Conservation (phyloP, 805 yeast species). For the Suhomyces vadensis region DNA sequence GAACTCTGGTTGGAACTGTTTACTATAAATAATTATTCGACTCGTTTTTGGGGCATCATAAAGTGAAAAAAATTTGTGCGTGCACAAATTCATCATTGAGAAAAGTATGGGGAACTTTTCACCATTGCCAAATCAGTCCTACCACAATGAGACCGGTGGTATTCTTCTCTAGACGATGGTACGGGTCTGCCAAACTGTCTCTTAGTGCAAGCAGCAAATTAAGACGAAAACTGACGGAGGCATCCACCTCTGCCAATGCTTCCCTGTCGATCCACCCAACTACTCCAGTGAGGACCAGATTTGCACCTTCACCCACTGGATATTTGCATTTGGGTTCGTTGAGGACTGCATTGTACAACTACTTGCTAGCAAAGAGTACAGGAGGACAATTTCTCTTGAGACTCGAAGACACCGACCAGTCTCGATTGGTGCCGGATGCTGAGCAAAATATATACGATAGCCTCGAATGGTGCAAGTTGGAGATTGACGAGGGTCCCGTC, state of each 20-base stretch:
- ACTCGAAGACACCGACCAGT: slow-evolving; percentile 91
- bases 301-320: slow-evolving; percentile 99
- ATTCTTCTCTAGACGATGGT: slow-evolving; percentile 1
- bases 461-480: slow-evolving; percentile 73
- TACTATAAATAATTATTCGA: background rate
- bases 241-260: slow-evolving; percentile 3
- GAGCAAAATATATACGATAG: slow-evolving; percentile 77
- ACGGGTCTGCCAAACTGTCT: background rate
- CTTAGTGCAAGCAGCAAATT: slow-evolving; percentile 2
- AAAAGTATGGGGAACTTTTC: slow-evolving; percentile 1
- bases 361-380: slow-evolving; percentile 73
- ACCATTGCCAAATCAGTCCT: background rate
- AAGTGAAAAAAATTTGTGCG: slow-evolving; percentile 3
- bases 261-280: slow-evolving; percentile 40
- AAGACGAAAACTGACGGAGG: background rate
- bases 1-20: too few relatives aligned
- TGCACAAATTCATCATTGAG: background rate
- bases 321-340: slow-evolving; percentile 89
- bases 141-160: background rate
- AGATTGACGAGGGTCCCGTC: slow-evolving; percentile 80
- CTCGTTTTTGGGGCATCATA: slow-evolving; percentile 1
- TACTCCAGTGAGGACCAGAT: slow-evolving; percentile 76
- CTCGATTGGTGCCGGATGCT: slow-evolving; percentile 76
- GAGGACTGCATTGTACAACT: slow-evolving; percentile 91
- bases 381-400: slow-evolving; percentile 80